Conservation (phyloP, 2,329 filamentous ascomycete genomes). For the Fusarium xyrophilum region DNA sequence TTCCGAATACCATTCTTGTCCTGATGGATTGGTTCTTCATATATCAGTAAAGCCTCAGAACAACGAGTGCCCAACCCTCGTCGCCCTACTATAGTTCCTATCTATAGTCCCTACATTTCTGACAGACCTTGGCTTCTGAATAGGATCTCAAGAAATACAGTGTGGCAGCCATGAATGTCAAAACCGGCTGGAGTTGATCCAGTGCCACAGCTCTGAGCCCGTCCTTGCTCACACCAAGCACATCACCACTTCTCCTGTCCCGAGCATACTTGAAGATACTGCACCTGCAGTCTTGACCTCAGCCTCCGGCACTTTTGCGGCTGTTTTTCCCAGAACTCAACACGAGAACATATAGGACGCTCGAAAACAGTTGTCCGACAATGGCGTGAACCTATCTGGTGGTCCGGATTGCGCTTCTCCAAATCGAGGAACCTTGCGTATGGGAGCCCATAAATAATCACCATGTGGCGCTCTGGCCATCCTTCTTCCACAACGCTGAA, state of each 20-base stretch:
- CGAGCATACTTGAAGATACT: background rate
- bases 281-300: background rate
- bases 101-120: conserved; percentile 11
- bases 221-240: background rate
- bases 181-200: background rate
- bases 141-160: background rate
- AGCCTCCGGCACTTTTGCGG: background rate
- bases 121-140: background rate
- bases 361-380: background rate
- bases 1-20: background rate
- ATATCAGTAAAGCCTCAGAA: background rate
- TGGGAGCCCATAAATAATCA: conserved; percentile 3
- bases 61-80: background rate
- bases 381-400: background rate
- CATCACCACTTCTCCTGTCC: background rate
- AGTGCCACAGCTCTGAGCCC: background rate
- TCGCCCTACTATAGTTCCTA: conserved; percentile 9
- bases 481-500: conserved; percentile 26
- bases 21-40: background rate
- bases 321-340: background rate
- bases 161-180: background rate
- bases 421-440: conserved; percentile 10
- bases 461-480: background rate
- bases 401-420: background rate
- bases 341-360: background rate